Conservation (phyloP, 805 yeast genomes). For the Myxozyma geophila region DNA sequence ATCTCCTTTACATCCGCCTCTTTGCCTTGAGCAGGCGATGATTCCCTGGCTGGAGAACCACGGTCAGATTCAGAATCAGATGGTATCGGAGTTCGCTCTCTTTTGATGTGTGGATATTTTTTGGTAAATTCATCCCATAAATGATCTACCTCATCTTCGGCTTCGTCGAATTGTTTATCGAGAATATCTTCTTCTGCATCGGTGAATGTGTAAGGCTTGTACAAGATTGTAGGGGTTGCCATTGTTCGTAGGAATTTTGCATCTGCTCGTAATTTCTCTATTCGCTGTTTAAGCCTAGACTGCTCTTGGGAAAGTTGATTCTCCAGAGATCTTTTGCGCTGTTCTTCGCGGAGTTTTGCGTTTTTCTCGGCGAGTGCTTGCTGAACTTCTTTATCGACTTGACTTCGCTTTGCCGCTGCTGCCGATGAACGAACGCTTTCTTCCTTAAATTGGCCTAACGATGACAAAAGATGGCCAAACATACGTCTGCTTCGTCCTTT, state of each 20-base stretch:
- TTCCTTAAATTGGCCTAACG: conserved; percentile 27
- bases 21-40: too few species aligned
- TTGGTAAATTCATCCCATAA: conserved; percentile 18
- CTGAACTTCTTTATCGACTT: conserved; percentile 20
- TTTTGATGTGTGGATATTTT: conserved; percentile 7
- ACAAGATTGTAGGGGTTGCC: conserved; percentile 3
- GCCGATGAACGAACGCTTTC: conserved; percentile 11
- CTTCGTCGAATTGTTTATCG: conserved; percentile 14
- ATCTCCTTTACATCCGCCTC: too few species aligned
- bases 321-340: not conserved
- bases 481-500: conserved; percentile 30
- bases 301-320: not conserved
- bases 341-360: conserved; percentile 6
- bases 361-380: conserved; percentile 14
- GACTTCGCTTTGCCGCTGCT: conserved; percentile 10
- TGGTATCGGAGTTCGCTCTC: conserved; percentile 9
- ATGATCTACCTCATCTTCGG: conserved; percentile 9
- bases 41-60: not conserved
- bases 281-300: not conserved
- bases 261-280: conserved; percentile 3
- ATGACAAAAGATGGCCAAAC: conserved; percentile 34
- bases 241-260: conserved; percentile 14
- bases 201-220: conserved; percentile 10
- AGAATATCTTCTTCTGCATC: conserved; percentile 12
- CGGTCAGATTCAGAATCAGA: conserved; percentile 11